These are phyloP conservation scores for Syzygium aromaticum DNA, from an alignment of 345 rosid genomes.

Conservation along the genomic window DNA sequence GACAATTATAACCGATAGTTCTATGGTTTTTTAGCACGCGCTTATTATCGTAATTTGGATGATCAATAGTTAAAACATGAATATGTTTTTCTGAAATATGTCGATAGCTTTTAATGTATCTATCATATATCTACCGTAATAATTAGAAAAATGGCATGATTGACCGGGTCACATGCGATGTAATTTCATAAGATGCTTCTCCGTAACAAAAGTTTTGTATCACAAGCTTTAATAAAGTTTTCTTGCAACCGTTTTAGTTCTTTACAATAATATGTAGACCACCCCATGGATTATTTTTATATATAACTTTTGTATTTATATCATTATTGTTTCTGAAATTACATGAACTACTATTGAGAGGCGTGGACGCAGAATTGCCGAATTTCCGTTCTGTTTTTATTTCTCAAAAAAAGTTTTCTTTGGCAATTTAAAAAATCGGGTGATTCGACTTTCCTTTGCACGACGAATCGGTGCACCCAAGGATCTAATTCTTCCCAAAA, in stretches of 20 bases:
- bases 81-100: fast-evolving
- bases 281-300: not conserved
- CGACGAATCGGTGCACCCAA: not conserved
- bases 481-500: not conserved
- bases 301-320: not conserved
- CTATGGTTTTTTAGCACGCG: not conserved
- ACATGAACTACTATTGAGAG: not conserved
- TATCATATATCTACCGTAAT: not conserved
- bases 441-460: fast-evolving
- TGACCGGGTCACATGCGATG: not conserved
- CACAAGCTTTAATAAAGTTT: not conserved
- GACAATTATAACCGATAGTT: not conserved
- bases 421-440: not conserved
- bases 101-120: not conserved
- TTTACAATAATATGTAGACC: not conserved
- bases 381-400: not conserved
- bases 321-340: not conserved
- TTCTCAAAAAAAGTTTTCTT: not conserved
- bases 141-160: not conserved
- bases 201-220: too few species aligned
- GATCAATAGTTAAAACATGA: not conserved
- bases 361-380: not conserved
- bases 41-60: not conserved
- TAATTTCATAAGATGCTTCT: not conserved
- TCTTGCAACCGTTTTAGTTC: too few species aligned